These are phyloP conservation scores for Periglandula ipomoeae DNA, from an alignment of 2,329 filamentous ascomycete genomes.

Conservation along the genomic window DNA sequence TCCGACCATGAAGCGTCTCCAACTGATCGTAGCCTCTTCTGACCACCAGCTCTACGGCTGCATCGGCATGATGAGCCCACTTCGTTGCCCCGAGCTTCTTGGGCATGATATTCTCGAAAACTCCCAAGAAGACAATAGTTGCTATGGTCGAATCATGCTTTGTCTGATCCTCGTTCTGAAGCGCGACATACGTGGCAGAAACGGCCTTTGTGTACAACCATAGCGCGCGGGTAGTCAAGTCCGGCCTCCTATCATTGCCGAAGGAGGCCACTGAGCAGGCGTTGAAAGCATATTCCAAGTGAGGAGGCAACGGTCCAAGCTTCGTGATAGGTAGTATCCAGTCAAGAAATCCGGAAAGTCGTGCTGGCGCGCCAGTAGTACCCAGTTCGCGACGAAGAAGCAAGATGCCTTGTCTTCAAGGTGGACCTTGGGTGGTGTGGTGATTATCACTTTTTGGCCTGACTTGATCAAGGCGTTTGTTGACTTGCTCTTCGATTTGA, in stretches of 20 bases:
- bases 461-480: background rate
- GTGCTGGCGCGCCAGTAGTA: background rate
- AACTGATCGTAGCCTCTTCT: background rate
- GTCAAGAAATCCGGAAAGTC: background rate
- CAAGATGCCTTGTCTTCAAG: background rate
- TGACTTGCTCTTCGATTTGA: background rate
- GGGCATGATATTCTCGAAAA: background rate
- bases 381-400: background rate
- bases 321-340: background rate
- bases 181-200: background rate
- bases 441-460: background rate
- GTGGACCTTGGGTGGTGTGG: background rate
- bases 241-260: background rate
- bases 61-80: background rate
- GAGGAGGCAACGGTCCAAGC: background rate
- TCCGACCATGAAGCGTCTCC: background rate
- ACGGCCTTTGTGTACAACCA: background rate
- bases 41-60: background rate
- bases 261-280: background rate
- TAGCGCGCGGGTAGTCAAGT: background rate
- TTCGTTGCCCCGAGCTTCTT: background rate
- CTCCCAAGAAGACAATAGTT: background rate
- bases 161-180: background rate
- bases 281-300: background rate
- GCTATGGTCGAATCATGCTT: background rate